Percentiles rank a stretch among this genome's conserved stretches.
Conservation (phyloP, 1,284 basidiomycete genomes). For the Cryptococcus sp. region DNA sequence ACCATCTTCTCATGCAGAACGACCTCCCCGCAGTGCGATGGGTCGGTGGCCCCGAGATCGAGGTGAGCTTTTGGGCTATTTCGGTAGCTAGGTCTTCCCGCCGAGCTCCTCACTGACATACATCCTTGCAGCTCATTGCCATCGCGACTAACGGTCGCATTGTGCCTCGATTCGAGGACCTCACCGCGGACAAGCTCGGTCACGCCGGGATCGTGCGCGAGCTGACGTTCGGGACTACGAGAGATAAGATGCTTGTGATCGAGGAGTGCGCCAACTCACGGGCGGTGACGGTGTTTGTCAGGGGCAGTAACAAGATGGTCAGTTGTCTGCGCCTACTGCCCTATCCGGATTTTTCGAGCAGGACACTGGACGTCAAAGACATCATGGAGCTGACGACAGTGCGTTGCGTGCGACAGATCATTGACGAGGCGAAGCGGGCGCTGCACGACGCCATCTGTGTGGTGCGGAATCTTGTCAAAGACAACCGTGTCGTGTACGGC, state of each 20-base stretch:
- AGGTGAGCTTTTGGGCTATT: constrained; percentile 57
- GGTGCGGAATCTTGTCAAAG: constrained; percentile 89
- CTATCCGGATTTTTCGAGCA: no score
- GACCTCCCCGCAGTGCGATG: constrained; percentile 96
- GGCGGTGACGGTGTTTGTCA: constrained; percentile 95
- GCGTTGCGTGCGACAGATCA: constrained; percentile 61
- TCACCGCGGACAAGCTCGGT: constrained; percentile 86
- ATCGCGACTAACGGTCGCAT: constrained; percentile 98
- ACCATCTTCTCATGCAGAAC: constrained; percentile 96
- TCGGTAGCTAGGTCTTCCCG: not conserved
- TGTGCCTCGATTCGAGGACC: constrained; percentile 95
- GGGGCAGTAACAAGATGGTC: constrained; percentile 99
- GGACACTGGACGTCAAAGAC: no score
- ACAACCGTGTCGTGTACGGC: constrained; percentile 96
- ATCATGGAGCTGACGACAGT: not conserved
- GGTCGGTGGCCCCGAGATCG: constrained; percentile 98
- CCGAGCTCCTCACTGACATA: constrained; percentile 1
- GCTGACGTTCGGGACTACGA: constrained; percentile 91
- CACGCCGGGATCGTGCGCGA: constrained; percentile 90
- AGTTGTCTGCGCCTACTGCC: no score
- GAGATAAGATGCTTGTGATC: constrained; percentile 98
- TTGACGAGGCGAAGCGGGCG: constrained; percentile 96
- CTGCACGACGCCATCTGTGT: constrained; percentile 97
- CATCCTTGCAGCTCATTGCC: constrained; percentile 89
- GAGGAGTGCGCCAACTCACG: constrained; percentile 97